phyloP scores from a whole-genome alignment of 805 yeast genomes.

The Myxozyma sirexii region DNA sequence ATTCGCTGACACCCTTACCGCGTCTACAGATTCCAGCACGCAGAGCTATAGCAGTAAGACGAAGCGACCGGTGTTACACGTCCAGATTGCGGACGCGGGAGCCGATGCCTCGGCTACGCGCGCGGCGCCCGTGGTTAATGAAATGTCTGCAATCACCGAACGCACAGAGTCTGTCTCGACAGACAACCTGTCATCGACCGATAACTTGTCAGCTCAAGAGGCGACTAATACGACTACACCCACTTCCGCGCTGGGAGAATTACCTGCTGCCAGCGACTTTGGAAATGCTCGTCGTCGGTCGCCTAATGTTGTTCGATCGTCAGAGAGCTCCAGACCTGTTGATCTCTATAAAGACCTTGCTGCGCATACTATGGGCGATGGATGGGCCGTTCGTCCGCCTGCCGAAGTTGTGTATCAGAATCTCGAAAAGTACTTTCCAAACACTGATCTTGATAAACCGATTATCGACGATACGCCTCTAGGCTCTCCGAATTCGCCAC shows the following conservation, averaged over 20 bases:
- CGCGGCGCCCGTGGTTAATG: neutral
- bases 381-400: constrained; percentile 86
- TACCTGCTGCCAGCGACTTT: constrained; percentile 8
- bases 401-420: constrained; percentile 91
- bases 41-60: constrained; percentile 20
- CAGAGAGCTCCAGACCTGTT: neutral
- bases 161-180: constrained; percentile 18
- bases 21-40: constrained; percentile 12
- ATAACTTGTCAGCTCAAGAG: neutral
- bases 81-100: constrained; percentile 24
- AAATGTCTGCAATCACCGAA: constrained; percentile 29
- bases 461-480: constrained; percentile 62
- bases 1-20: constrained; percentile 4
- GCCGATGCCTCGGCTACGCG: neutral
- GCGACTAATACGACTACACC: constrained; percentile 22
- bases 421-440: constrained; percentile 88
- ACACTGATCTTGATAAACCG: constrained; percentile 88
- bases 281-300: neutral
- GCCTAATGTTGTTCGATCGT: neutral
- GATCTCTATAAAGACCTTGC: neutral
- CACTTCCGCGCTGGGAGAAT: constrained; percentile 25
- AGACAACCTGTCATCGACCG: neutral
- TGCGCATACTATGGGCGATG: constrained; percentile 1
- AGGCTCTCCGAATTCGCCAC: constrained; percentile 24
- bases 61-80: constrained; percentile 29